phyloP scores from a whole-genome alignment of 2,329 filamentous ascomycete genomes.

The Colletotrichum karsti region DNA sequence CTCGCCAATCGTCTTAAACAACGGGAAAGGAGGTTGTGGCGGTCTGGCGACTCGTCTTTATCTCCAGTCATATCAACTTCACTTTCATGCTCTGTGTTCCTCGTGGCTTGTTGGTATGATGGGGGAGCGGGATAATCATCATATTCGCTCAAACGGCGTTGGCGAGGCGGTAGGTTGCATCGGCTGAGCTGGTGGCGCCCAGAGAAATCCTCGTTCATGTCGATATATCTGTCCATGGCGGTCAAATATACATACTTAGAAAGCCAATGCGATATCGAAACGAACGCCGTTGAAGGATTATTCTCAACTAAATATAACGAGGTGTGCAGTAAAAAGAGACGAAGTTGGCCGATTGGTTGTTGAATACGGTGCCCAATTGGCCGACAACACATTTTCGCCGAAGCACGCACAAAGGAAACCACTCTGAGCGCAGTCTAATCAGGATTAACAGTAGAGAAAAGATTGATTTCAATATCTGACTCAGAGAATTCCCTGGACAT shows the following conservation, averaged over 20 bases:
- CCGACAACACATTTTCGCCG: no score
- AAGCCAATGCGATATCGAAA: rapidly evolving
- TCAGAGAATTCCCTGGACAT: neutral
- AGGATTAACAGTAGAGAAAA: no score
- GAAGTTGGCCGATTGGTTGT: no score
- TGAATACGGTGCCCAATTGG: no score
- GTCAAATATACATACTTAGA: no score
- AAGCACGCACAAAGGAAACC: no score
- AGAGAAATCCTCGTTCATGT: neutral
- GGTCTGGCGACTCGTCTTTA: neutral
- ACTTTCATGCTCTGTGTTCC: neutral
- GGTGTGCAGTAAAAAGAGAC: no score
- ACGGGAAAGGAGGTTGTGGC: neutral
- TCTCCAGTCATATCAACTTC: no score
- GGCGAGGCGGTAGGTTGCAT: neutral
- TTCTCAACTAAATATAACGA: no score
- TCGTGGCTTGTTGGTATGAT: neutral
- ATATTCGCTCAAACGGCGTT: rapidly evolving
- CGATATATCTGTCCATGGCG: neutral
- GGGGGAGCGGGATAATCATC: neutral
- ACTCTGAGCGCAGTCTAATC: no score
- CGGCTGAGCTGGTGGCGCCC: no score
- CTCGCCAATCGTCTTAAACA: neutral
- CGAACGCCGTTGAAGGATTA: neutral
- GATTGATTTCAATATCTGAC: no score